Evolutionary conservation across 768 basidiomycete genomes (phyloP).

Genomic region (Auriculariales sp.): DNA sequence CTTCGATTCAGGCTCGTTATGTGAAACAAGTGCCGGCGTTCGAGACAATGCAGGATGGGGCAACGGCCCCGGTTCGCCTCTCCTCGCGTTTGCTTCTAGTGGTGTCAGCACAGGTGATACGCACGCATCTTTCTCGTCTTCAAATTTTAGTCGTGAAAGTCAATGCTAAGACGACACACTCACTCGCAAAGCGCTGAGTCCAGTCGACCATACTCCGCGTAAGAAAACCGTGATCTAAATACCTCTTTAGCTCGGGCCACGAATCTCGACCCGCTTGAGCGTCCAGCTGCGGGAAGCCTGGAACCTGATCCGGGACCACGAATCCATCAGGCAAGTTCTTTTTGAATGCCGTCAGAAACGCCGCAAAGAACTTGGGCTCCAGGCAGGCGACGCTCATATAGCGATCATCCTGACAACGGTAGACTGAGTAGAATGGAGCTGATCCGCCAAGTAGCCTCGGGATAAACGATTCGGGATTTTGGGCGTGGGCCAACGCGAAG

Average conservation of each 20-base stretch:
- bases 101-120: conserved; percentile 53
- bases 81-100: conserved; percentile 37
- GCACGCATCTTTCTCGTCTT: conserved; percentile 38
- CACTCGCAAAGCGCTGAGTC: conserved; percentile 53
- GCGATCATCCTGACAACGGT: conserved; percentile 53
- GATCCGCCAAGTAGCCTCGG: conserved; percentile 59
- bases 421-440: conserved; percentile 63
- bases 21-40: conserved; percentile 14
- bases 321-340: conserved; percentile 32
- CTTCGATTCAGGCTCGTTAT: no score
- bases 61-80: conserved; percentile 26
- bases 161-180: not conserved
- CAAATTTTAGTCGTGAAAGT: not conserved
- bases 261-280: conserved; percentile 30
- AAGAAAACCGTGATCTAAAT: conserved; percentile 50
- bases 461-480: conserved; percentile 15
- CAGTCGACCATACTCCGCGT: conserved; percentile 51
- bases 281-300: conserved; percentile 39
- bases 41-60: conserved; percentile 35
- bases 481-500: conserved; percentile 45
- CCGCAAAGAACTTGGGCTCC: conserved; percentile 56
- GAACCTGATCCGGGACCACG: conserved; percentile 21
- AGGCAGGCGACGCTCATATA: conserved; percentile 70
- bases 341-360: conserved; percentile 42
- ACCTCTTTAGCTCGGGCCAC: conserved; percentile 44